phyloP scores from a whole-genome alignment of 345 rosid genomes.

The Populus nigra region DNA sequence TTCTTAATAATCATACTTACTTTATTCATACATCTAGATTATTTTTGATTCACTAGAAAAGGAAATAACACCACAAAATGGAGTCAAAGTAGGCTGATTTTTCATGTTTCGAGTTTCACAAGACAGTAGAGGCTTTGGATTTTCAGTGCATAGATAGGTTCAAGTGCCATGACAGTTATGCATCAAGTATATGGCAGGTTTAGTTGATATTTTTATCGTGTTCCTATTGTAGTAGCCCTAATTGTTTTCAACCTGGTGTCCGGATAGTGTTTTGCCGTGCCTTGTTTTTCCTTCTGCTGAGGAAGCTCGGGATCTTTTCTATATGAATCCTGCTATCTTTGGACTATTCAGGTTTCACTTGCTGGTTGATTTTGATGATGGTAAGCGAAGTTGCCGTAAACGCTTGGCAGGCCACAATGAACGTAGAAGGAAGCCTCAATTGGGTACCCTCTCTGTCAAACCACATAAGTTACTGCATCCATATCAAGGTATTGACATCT shows the following conservation, averaged over 20 bases:
- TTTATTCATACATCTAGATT: not conserved
- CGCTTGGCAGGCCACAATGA: slow-evolving; percentile 86
- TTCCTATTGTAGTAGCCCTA: too few species aligned
- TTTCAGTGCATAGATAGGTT: not conserved
- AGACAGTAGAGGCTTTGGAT: not conserved
- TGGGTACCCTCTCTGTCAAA: slow-evolving; percentile 28
- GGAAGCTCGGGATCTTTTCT: not conserved
- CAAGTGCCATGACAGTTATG: not conserved
- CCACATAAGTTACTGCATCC: slow-evolving; percentile 21
- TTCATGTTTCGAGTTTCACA: not conserved
- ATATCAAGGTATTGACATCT: slow-evolving; percentile 28
- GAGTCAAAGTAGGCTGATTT: not conserved
- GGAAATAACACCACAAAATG: not conserved
- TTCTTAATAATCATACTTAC: too few species aligned
- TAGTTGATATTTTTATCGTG: not conserved
- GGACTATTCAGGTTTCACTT: slow-evolving; percentile 71
- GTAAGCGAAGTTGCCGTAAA: slow-evolving; percentile 84
- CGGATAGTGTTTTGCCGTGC: not conserved
- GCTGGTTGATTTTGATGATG: slow-evolving; percentile 84
- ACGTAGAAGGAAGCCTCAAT: slow-evolving; percentile 84
- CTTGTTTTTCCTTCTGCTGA: not conserved
- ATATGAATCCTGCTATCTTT: slow-evolving; percentile 1
- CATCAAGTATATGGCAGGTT: not conserved
- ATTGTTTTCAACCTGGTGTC: not conserved
- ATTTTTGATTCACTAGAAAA: not conserved